These are phyloP conservation scores for Tricholoma saponaceum DNA, from an alignment of 768 basidiomycete species.

Conservation along the genomic window DNA sequence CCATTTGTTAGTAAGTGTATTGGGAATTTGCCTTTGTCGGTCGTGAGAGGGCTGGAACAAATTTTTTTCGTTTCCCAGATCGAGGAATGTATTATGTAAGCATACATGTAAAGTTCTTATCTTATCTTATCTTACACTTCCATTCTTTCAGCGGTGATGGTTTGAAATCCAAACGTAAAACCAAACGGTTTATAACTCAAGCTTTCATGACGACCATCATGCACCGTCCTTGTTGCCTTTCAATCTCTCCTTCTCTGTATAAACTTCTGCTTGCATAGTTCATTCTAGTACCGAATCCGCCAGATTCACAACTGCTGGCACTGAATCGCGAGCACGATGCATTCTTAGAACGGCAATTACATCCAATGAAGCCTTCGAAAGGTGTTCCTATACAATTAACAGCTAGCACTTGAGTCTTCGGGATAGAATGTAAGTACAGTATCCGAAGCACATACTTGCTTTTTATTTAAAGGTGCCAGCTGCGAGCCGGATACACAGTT, in stretches of 20 bases:
- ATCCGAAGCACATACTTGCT: no score
- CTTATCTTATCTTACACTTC: slow-evolving; percentile 10
- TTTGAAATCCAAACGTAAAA: no score
- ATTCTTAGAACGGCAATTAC: neutral
- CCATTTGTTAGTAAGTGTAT: slow-evolving; percentile 16
- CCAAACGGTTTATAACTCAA: neutral
- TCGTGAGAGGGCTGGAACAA: slow-evolving; percentile 8
- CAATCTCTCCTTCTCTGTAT: neutral
- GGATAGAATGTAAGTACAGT: neutral
- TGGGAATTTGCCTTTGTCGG: slow-evolving; percentile 5
- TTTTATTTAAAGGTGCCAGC: neutral
- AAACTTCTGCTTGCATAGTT: neutral
- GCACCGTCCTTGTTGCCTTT: neutral
- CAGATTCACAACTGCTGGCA: neutral
- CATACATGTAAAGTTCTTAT: slow-evolving; percentile 5
- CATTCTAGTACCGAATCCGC: neutral
- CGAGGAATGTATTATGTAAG: slow-evolving; percentile 11
- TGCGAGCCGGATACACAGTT: neutral
- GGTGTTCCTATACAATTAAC: neutral
- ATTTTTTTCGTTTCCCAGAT: slow-evolving; percentile 19
- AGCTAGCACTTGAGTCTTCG: neutral
- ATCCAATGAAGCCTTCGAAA: neutral
- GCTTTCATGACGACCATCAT: neutral
- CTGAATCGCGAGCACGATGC: neutral
- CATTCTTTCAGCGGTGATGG: neutral